Evolutionary conservation across 1,139 yeast species (phyloP), one percentile per base, ranked within the genome.

Genomic region (Candida sojae): DNA sequence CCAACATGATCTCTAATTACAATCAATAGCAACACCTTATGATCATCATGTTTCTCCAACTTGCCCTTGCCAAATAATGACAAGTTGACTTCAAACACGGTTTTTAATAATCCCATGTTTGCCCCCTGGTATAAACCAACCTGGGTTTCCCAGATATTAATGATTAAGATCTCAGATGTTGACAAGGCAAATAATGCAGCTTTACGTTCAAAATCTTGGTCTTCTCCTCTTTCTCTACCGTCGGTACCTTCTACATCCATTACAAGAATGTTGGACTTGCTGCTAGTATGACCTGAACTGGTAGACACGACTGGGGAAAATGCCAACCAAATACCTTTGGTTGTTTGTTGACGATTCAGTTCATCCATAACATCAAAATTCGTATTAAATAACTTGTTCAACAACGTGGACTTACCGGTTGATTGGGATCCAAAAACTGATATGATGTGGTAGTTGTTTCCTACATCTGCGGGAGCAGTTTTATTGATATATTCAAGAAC

Each of bases 191-290:
- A 93, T 44, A 95, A 71, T 0, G 99, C 98, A 1, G 97, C 92
- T 62, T 93, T 93, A 51, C 99, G 80, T 67, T 93, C 99, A 67
- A 93, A 93, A 66, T 93, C 99, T 66, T 93, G 98, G 66, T 93
- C 99, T 59, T 93, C 99, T 12, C 99, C 99, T 50, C 98, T 80
- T 68, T 93, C 99, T 54, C 97, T 80, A 42, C 99, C 99, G 68
- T 93, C 99, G 2, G 98, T 91, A 42, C 99, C 99, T 69, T 93
- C 99, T 17, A 93, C 98, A 64, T 93, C 99, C 81, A 93, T 79
- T 2, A 93, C 96, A 57, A 91, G 79, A n/a, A 91, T 73, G 55
- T 77, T 79, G 13, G 49, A 53, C 42, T 57, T 63, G 31, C 45
- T 44, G 10, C 44, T 37, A 55, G 59, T 50, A 28, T 53, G 54